Evolutionary conservation across 441 rosid species (phyloP).

Genomic region (Dalechampia spathulata): DNA sequence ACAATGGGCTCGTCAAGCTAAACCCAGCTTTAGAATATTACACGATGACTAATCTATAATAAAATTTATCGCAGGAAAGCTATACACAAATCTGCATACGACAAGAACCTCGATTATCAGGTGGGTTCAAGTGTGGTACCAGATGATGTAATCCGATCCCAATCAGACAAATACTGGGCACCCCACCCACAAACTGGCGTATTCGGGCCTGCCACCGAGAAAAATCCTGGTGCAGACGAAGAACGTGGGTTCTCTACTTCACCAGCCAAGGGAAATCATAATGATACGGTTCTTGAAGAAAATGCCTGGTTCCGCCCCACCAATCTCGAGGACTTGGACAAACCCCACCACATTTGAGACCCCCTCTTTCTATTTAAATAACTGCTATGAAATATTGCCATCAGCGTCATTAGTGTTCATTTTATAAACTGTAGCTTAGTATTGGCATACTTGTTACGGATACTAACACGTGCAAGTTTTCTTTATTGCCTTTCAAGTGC

Average conservation of each 20-base stretch:
- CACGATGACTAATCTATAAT: neutral
- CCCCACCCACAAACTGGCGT: slow-evolving; percentile 88
- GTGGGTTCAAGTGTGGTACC: slow-evolving; percentile 45
- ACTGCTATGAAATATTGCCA: too few relatives aligned
- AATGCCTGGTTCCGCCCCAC: slow-evolving; percentile 92
- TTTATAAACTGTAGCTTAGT: too few relatives aligned
- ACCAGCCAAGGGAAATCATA: slow-evolving; percentile 2
- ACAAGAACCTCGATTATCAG: slow-evolving; percentile 74
- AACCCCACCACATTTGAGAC: slow-evolving; percentile 38
- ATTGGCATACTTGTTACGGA: too few relatives aligned
- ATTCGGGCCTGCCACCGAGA: slow-evolving; percentile 59
- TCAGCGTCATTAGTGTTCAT: too few relatives aligned
- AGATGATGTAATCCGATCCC: slow-evolving; percentile 55
- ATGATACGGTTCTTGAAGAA: slow-evolving; percentile 57
- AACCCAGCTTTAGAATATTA: too few relatives aligned
- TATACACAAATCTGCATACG: slow-evolving; percentile 52
- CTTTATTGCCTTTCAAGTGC: too few relatives aligned
- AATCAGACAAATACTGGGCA: slow-evolving; percentile 75
- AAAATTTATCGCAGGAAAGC: slow-evolving; percentile 26
- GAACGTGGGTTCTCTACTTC: slow-evolving; percentile 8
- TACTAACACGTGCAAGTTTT: too few relatives aligned
- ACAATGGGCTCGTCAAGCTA: neutral
- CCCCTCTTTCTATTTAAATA: too few relatives aligned
- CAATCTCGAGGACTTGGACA: slow-evolving; percentile 72
- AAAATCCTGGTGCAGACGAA: slow-evolving; percentile 17